These are phyloP conservation scores for Musa balbisiana DNA, from an alignment of 202 grass and related monocot genomes.

Conservation along the genomic window DNA sequence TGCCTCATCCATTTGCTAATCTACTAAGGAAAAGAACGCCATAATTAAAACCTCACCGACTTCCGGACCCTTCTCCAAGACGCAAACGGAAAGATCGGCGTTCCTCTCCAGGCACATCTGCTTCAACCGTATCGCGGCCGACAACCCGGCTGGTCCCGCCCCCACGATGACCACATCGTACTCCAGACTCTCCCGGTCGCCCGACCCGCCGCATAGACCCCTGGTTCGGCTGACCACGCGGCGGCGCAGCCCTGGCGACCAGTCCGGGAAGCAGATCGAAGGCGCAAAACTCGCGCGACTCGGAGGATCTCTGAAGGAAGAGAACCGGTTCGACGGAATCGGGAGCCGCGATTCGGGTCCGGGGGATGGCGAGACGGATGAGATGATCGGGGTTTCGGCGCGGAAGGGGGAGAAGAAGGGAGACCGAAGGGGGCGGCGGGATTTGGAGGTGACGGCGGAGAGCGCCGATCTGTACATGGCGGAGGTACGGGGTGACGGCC, in stretches of 20 bases:
- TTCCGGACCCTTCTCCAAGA: constrained; percentile 89
- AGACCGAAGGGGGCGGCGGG: background rate
- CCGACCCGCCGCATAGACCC: constrained; percentile 15
- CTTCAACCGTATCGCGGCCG: constrained; percentile 79
- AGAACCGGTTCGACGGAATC: background rate
- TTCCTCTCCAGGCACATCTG: constrained; percentile 69
- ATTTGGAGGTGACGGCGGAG: background rate
- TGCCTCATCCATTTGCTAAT: background rate
- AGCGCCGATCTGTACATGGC: background rate
- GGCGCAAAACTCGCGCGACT: background rate
- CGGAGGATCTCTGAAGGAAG: background rate
- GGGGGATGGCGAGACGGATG: no score
- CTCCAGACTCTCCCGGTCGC: constrained; percentile 50
- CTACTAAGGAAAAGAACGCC: background rate
- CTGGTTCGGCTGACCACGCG: constrained; percentile 14
- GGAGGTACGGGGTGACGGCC: background rate
- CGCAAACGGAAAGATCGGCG: constrained; percentile 73
- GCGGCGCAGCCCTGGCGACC: background rate
- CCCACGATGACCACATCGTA: constrained; percentile 89
- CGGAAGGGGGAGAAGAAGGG: background rate
- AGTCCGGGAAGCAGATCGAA: background rate
- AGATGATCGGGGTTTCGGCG: background rate
- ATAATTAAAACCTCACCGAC: constrained; percentile 40
- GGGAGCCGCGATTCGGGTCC: background rate
- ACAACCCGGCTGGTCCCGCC: constrained; percentile 72